Evolutionary conservation across 2,329 filamentous ascomycete species (phyloP), one percentile per base, ranked within the genome.

Genomic region (Penicillium decumbens): DNA sequence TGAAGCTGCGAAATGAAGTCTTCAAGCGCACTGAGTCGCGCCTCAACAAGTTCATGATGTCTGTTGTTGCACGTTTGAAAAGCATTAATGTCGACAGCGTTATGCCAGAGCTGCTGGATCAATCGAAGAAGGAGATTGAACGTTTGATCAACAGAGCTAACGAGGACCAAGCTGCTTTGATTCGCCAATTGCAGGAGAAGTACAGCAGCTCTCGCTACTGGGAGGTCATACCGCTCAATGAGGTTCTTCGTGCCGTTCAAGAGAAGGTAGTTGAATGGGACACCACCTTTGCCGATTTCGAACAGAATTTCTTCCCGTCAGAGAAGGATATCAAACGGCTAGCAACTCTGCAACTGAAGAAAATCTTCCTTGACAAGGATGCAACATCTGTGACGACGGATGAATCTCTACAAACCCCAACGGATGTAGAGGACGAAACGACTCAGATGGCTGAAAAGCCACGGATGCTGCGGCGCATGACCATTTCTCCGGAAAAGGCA

Each of bases 201-300:
- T 98, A 98, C 65, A 90, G 93, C 74, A 85, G 85, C 56, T 95
- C 91, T 2, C 91, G 89, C 65, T 97, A 97, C 66, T 98, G 95
- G 74, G 93, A 98, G 70, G 85, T 96, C 47, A 91, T 97, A 43
- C 93, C 95, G 0, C 80, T 98, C 55, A 98, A 97, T 60, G 80
- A 86, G 49, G 87, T 92, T 6, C 82, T 96, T 43, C 84, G 92
- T 58, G 87, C 89, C 48, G 93, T 95, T 77, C 84, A 97, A 56
- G 91, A 96, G 65, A 95, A 88, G 60, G 91, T 92, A 3, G 84
- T 90, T 18, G 89, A 91, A 56, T 98, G 93, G 93, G 95, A 98
- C 64, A 83, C 86, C 23, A 83, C 83, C 0, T 98, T 98, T 72
- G 79, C 83, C 48, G 87, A 93, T 47, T 97, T 98, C 51, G 95